A percentile compares a stretch with the other conserved stretches of the same genome.
These are phyloP conservation scores for Xylaria nigripes DNA, from an alignment of 495 filamentous ascomycete genomes.

Conservation along the genomic window DNA sequence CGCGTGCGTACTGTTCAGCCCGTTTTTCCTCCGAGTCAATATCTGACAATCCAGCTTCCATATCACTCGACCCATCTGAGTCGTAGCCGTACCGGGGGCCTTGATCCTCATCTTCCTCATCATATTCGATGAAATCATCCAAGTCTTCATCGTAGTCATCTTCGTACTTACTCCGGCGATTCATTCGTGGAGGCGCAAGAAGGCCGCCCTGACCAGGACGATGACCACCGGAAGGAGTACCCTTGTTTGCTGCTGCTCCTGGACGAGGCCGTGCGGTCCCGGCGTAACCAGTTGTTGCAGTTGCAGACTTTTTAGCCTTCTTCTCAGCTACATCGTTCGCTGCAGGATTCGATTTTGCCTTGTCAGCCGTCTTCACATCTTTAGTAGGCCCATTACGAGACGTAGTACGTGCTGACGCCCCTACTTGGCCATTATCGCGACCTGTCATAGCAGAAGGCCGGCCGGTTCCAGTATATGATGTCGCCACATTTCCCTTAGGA, in stretches of 20 bases:
- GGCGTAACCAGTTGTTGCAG: conserved; percentile 49
- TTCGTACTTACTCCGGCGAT: conserved; percentile 39
- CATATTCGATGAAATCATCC: conserved; percentile 47
- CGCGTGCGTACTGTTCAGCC: conserved; percentile 39
- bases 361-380: conserved; percentile 11
- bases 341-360: conserved; percentile 10
- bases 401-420: conserved; percentile 10
- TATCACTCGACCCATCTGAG: conserved; percentile 48
- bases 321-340: conserved; percentile 31
- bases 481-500: conserved; percentile 17
- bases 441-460: conserved; percentile 13
- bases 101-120: conserved; percentile 43
- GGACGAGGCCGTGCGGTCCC: conserved; percentile 45
- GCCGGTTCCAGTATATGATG: conserved; percentile 17
- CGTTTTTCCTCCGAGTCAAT: conserved; percentile 51
- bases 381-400: conserved; percentile 17
- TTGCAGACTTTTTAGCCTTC: conserved; percentile 49
- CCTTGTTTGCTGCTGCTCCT: conserved; percentile 24
- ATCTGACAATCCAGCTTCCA: conserved; percentile 54
- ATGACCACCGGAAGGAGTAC: conserved; percentile 16
- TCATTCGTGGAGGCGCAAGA: conserved; percentile 20
- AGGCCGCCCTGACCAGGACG: conserved; percentile 22
- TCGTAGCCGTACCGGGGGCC: conserved; percentile 34
- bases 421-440: conserved; percentile 17
- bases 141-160: conserved; percentile 47